Evolutionary conservation across 2,329 filamentous ascomycete species (phyloP), one percentile per base, ranked within the genome.

Genomic region (Phialocephala sp.): DNA sequence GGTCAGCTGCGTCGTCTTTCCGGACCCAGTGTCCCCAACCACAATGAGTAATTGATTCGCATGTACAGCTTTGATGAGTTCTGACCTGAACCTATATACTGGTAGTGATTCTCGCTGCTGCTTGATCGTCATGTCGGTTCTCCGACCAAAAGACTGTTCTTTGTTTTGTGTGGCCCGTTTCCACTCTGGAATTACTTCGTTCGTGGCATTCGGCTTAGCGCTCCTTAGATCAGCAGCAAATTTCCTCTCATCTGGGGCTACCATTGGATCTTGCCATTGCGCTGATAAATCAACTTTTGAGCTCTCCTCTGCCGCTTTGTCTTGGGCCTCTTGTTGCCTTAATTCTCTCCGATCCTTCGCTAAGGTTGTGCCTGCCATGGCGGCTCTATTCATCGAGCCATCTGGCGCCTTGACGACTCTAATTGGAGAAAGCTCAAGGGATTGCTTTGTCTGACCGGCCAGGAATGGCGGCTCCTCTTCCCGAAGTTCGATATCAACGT

Each of bases 211-310:
- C 56, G 79, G 80, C 68, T 89, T 87, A 0, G 89, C 84, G 68
- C 87, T 90, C 62, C 92, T 87, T 59, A 98, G 77, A 71, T 98
- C 95, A 70, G 90, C 90, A 1, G 95, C 95, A 79, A 99, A 99
- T 70, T 95, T 90, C 63, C 91, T 86, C 76, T 94, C 88, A 69
- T 95, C 91, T 1, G 92, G 90, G 27, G 89, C 87, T 15, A 93
- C 90, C 94, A 99, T 97, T 0, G 95, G 95, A 77, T 99, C 95
- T 65, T 97, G 91, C 96, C 96, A 99, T 77, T 97, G 93, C 14
- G 92, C 88, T 60, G 90, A 88, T 2, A 99, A 82, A 73, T 98
- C 93, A 37, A 95, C 91, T 73, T 93, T 91, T 0, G 88, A 82
- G 1, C 88, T 85, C 69, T 92, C 88, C 67, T 95, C 88, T 24